Percentiles rank a stretch among this genome's conserved stretches.
These are phyloP conservation scores for Fraxinus americana DNA, from an alignment of 257 asterid genomes.

Conservation along the genomic window DNA sequence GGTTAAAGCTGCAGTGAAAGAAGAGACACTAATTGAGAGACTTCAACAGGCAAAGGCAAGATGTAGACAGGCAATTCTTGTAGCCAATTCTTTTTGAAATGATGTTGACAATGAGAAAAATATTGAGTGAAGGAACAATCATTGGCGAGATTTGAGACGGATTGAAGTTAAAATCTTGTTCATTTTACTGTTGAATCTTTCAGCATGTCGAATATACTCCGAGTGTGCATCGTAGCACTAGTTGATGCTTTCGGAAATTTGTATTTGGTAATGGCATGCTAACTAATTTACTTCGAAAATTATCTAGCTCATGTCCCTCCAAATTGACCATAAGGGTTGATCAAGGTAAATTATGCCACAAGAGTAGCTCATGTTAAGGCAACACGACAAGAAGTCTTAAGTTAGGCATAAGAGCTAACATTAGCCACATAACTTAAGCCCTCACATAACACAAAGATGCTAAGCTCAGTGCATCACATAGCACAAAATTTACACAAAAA, in stretches of 20 bases:
- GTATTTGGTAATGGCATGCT: too few relatives aligned
- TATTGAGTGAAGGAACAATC: neutral
- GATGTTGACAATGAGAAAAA: neutral
- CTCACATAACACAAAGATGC: too few relatives aligned
- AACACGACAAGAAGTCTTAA: too few relatives aligned
- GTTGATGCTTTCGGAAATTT: neutral
- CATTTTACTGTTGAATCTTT: neutral
- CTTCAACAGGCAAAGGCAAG: constrained; percentile 77
- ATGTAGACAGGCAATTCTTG: constrained; percentile 88
- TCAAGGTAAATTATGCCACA: too few relatives aligned
- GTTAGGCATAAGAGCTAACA: too few relatives aligned
- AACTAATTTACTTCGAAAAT: too few relatives aligned
- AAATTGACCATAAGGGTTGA: too few relatives aligned
- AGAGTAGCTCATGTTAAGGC: too few relatives aligned
- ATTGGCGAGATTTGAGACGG: neutral
- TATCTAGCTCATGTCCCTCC: too few relatives aligned
- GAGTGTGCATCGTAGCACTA: neutral
- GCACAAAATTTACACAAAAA: too few relatives aligned
- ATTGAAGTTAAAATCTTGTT: neutral
- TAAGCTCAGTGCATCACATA: too few relatives aligned
- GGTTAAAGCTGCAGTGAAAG: constrained; percentile 81
- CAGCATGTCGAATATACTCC: neutral
- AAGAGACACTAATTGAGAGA: constrained; percentile 71
- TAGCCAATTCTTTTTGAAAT: constrained; percentile 65
- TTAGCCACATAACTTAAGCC: too few relatives aligned